Evolutionary conservation across 2,329 filamentous ascomycete genomes (phyloP), one percentile per base, ranked within the genome.

Genomic region (Fusarium sp.): DNA sequence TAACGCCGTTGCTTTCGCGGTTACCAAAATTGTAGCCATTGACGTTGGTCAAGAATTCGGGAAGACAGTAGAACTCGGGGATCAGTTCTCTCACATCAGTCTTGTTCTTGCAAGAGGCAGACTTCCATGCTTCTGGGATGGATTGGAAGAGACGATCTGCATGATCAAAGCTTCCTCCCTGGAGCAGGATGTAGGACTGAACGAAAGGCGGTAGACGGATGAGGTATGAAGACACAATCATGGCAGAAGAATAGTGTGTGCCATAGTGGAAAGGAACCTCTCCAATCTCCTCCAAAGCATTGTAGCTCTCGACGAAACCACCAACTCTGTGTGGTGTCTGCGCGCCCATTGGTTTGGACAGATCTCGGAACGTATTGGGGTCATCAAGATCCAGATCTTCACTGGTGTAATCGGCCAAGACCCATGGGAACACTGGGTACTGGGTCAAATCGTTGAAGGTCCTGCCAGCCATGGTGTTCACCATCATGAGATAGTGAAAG

Each of bases 371-470:
- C 5, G 90, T 93, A 43, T 90, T 89, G 2, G 94, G 93, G 74
- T 98, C 89, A 37, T 89, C 89, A 45, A 99, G 82, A 76, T 99
- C 93, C 13, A 99, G 84, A 77, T 98, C 94, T 20, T 97, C 92
- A 73, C 95, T 98, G 0, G 92, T 95, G 78, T 99, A 99, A 76
- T 99, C 95, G 0, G 96, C 94, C 47, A 99, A 83, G 5, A 99
- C 91, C 96, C 96, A 99, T 0, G 96, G 96, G 71, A 99, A 99
- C 20, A 99, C 94, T 0, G 96, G 96, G 75, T 99, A 99, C 75
- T 99, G 97, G 0, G 96, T 99, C 20, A 99, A 84, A 77, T 99
- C 96, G 76, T 99, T 99, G 83, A 99, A 99, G 0, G 96, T 98
- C 55, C 96, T 87, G 4, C 96, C 96, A 28, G 97, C 97, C 87